Evolutionary conservation across 1,284 basidiomycete genomes (phyloP).

Genomic region (Ustilago vetiveriae): DNA sequence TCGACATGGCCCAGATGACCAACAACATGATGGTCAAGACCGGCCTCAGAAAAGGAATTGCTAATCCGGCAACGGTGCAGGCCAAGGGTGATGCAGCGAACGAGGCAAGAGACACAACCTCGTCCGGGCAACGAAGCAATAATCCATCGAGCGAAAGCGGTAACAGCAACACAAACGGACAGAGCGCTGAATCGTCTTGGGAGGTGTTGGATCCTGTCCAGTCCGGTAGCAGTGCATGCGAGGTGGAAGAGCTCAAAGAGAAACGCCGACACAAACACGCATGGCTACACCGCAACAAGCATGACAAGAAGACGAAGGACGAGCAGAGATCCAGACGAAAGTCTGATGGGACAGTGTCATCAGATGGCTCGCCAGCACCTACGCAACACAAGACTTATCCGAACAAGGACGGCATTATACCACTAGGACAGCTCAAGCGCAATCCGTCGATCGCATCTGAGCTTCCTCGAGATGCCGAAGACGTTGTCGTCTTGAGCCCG

Average conservation of each 20-base stretch:
- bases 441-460: constrained; percentile 60
- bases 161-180: background rate
- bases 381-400: constrained; percentile 16
- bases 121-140: background rate
- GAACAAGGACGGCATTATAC: constrained; percentile 43
- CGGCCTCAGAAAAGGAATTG: constrained; percentile 2
- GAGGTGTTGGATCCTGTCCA: constrained; percentile 13
- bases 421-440: constrained; percentile 48
- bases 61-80: background rate
- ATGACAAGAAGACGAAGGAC: background rate
- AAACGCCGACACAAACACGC: constrained; percentile 13
- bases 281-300: constrained; percentile 24
- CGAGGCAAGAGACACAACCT: constrained; percentile 2
- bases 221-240: constrained; percentile 27
- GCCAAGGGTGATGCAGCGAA: background rate
- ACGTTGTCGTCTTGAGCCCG: constrained; percentile 61
- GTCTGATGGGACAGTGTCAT: background rate
- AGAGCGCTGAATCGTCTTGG: constrained; percentile 10
- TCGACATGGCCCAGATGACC: constrained; percentile 29
- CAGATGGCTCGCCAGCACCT: background rate
- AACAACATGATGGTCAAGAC: constrained; percentile 38
- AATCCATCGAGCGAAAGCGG: background rate
- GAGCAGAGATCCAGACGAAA: background rate
- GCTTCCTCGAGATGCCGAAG: constrained; percentile 52
- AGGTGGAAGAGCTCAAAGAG: constrained; percentile 32